phyloP scores from a whole-genome alignment of 2,329 filamentous ascomycete genomes.

The Fusarium fracticaudum region DNA sequence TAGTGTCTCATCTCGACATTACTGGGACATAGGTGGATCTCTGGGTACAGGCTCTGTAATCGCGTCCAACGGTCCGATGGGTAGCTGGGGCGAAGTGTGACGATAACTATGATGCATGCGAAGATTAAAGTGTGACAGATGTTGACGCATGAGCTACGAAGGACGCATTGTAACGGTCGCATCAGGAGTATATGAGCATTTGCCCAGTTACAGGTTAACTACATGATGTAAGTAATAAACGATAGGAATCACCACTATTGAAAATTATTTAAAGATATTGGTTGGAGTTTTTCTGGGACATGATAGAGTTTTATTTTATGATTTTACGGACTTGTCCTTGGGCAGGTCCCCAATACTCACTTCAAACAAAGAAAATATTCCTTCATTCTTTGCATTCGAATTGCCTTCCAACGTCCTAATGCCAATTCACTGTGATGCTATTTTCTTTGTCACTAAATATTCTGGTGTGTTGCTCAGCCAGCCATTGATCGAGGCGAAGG shows the following conservation, averaged over 20 bases:
- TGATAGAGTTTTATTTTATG: conserved; percentile 23
- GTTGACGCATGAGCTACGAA: conserved; percentile 5
- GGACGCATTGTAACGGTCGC: conserved; percentile 13
- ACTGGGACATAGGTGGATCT: conserved; percentile 90
- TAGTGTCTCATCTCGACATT: conserved; percentile 80
- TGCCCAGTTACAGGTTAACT: background rate
- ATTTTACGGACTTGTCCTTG: conserved; percentile 3
- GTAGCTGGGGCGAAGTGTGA: conserved; percentile 81
- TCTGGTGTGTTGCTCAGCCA: conserved; percentile 6
- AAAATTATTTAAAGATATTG: conserved; percentile 25
- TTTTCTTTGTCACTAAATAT: background rate
- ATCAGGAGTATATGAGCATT: conserved; percentile 23
- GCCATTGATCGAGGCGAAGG: conserved; percentile 25
- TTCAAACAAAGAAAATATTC: background rate
- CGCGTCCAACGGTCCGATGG: conserved; percentile 73
- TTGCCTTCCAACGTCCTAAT: background rate
- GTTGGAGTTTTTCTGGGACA: conserved; percentile 21
- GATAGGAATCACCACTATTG: conserved; percentile 27
- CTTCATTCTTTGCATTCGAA: no score
- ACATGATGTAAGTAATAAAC: conserved; percentile 24
- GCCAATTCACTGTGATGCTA: background rate
- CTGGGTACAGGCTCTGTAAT: conserved; percentile 79
- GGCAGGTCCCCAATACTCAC: conserved; percentile 5
- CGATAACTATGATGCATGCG: conserved; percentile 6
- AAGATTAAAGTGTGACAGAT: conserved; percentile 12